phyloP scores from a whole-genome alignment of 768 basidiomycete species.

The Inosperma sp. region DNA sequence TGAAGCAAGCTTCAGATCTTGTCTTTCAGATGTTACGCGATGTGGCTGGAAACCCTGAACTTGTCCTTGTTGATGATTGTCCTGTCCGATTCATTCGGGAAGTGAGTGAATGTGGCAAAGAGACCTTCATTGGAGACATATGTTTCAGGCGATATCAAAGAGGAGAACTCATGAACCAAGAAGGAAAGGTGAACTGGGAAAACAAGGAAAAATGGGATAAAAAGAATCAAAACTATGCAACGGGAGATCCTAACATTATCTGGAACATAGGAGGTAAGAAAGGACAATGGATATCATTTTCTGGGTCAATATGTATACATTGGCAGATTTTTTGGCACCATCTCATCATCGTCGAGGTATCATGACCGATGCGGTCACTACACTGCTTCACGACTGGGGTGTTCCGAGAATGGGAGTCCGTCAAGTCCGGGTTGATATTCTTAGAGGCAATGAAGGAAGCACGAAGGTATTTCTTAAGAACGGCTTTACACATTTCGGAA shows the following conservation, averaged over 20 bases:
- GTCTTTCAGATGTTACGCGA: conserved; percentile 31
- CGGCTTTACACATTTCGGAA: conserved; percentile 21
- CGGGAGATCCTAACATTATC: conserved; percentile 52
- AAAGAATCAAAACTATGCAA: conserved; percentile 37
- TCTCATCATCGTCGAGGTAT: conserved; percentile 65
- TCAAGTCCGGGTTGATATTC: conserved; percentile 40
- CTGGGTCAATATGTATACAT: not conserved
- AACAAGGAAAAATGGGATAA: conserved; percentile 33
- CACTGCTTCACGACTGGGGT: conserved; percentile 54
- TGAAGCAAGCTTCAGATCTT: not conserved
- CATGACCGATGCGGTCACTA: conserved; percentile 61
- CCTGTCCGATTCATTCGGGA: conserved; percentile 54
- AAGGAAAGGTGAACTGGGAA: conserved; percentile 30
- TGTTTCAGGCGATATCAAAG: conserved; percentile 29
- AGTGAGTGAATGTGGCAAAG: conserved; percentile 51
- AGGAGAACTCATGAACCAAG: conserved; percentile 19
- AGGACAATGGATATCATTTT: not conserved
- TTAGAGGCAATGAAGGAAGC: conserved; percentile 55
- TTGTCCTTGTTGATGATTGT: conserved; percentile 37
- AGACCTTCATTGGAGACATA: conserved; percentile 50
- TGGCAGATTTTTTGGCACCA: conserved; percentile 55
- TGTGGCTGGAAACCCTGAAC: conserved; percentile 20
- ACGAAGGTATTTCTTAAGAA: conserved; percentile 49
- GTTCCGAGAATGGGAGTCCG: conserved; percentile 60
- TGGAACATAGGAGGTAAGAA: conserved; percentile 60